Base-by-base conservation (phyloP, 805 yeast species). In the Schwanniomyces polymorphus region DNA sequence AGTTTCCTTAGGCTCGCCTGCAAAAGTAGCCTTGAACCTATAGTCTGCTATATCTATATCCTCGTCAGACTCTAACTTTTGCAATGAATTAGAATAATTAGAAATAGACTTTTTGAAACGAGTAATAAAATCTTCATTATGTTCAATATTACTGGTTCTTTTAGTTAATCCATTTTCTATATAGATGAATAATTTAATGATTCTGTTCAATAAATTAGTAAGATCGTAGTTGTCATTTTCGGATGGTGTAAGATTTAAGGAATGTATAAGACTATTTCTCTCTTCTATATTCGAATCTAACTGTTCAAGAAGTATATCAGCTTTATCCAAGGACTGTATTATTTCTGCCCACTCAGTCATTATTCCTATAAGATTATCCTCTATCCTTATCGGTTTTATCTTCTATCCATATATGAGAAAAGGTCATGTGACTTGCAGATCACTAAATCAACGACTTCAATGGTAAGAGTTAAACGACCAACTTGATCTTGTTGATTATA, bases 191-290 rank as follows among this genome's bases (percentile, higher is more conserved):
- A 59, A 57, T 44, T 68, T 58, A 39, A 54, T 46, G 29, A 64
- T 52, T 48, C 62, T 61, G 26, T 57, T 54, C 39, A 73, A 57
- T 33, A 57, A 55, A 37, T 52, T 60, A 27, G 68, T 61, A 21
- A 73, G 45, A 39, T 71, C 77, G 51, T 59, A 60, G 46, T 68
- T 70, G 47, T 73, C 78, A 37, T 70, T 63, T 11, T 64, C 47
- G 7, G 75, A 68, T 3, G 78, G 78, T 21, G 67, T 56, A 28
- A 72, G 61, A 27, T 61, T 53, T 31, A 73, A 60, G 12, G 63
- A 57, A 5, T 49, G 46, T 4, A 66, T 47, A 37, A 69, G 60
- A 14, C 66, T 52, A 9, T 56, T 55, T 17, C 77, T 53, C 48
- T 72, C 77, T 33, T 71, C 75, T 3, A 68, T 46, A 2, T 53